Percentiles rank a stretch among this genome's conserved stretches.
phyloP scores from a whole-genome alignment of 768 basidiomycete species.

The Dentipellis fragilis region DNA sequence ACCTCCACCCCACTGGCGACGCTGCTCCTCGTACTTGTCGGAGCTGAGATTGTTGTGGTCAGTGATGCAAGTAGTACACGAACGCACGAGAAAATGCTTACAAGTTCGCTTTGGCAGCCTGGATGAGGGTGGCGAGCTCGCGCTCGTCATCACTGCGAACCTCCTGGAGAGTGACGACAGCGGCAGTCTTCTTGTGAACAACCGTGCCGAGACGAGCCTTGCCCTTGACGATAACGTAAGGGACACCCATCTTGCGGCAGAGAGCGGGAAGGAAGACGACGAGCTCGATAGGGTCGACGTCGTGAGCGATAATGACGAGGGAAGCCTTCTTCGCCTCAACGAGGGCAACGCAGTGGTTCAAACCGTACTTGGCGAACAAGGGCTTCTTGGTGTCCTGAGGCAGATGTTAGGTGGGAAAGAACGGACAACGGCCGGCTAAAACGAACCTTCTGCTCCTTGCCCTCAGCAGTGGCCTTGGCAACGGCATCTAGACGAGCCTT shows the following conservation, averaged over 20 bases:
- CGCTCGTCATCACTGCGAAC: slow-evolving; percentile 91
- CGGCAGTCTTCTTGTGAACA: slow-evolving; percentile 97
- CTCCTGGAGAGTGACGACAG: slow-evolving; percentile 85
- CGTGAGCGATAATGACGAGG: slow-evolving; percentile 92
- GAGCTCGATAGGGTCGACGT: slow-evolving; percentile 98
- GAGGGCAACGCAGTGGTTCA: slow-evolving; percentile 94
- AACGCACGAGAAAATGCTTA: slow-evolving; percentile 26
- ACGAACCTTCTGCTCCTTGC: slow-evolving; percentile 57
- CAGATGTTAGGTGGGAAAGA: not conserved
- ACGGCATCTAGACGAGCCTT: slow-evolving; percentile 79
- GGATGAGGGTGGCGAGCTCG: slow-evolving; percentile 86
- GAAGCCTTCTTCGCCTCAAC: slow-evolving; percentile 96
- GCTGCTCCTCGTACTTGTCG: slow-evolving; percentile 89
- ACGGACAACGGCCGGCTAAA: not conserved
- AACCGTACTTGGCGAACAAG: slow-evolving; percentile 88
- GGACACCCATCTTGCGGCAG: slow-evolving; percentile 99
- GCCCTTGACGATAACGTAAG: slow-evolving; percentile 96
- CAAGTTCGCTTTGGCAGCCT: slow-evolving; percentile 97
- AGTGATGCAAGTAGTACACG: not conserved
- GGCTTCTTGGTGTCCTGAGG: slow-evolving; percentile 85
- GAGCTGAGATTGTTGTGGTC: slow-evolving; percentile 34
- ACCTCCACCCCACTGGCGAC: slow-evolving; percentile 94
- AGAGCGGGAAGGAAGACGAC: slow-evolving; percentile 97
- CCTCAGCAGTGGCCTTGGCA: slow-evolving; percentile 71
- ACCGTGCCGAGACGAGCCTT: slow-evolving; percentile 97